Base-by-base conservation (phyloP, 768 basidiomycete species). In the Wakefieldia striispora region DNA sequence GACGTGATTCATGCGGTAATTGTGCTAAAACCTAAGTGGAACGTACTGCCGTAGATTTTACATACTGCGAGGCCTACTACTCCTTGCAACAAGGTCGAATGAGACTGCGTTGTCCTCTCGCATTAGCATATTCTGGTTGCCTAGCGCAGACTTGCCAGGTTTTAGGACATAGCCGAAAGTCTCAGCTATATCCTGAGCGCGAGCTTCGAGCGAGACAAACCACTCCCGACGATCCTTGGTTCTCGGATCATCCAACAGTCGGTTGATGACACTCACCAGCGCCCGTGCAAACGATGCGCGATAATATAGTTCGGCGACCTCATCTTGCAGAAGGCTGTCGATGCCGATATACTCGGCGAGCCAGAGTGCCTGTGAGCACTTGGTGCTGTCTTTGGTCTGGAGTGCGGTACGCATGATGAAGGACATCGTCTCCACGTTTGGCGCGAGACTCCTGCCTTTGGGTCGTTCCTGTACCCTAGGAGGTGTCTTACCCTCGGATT, bases 291-390 rank as follows among this genome's bases (percentile, higher is more conserved):
- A 69, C 54, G 81, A 83, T 12, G 70, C 64, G 6, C 69, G 71
- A 63, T 72, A 72, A 61, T 80, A 79, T 2, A 51, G 43, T 36
- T 58, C 52, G 37, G 63, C 47, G 39, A 38, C 23, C 43, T 55
- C 24, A 33, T 54, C 49, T 38, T 38, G 51, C 17, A 80, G 62
- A 23, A 81, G 58, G 16, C 42, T 50, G 23, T 70, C 70, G 9
- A 72, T 64, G 34, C 77, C 75, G 39, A 83, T 64, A 57, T 76
- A 65, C 51, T 75, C 66, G 8, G 81, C 62, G 6, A 91, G 78
- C 33, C 87, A 78, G 47, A 88, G 57, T 50, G 75, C 78, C 57
- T 88, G 84, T 20, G 80, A 77, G 58, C 80, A 70, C 58, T 81
- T 71, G 27, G 76, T 75, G 13, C 66, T 63, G 51, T 80, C 77